Base-by-base conservation (phyloP, 148 eudicot genomes). In the Cornus suecica region DNA sequence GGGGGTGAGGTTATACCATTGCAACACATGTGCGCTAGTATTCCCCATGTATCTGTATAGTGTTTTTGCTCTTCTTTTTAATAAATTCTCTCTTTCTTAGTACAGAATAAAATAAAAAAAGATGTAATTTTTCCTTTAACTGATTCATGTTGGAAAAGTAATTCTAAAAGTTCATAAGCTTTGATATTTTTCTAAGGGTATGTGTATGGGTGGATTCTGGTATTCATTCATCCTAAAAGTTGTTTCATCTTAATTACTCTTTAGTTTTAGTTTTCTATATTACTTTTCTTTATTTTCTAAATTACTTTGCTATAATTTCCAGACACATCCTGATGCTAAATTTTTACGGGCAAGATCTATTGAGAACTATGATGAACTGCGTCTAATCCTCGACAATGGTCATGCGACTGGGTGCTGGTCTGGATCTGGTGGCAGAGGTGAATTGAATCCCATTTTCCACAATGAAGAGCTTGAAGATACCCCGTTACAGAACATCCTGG, bases 271-370 rank as follows among this genome's bases (percentile, higher is more conserved):
- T 22, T 20, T n/a, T 18, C 61, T 56, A 34, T 16, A 29, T 54
- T 52, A 71, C 28, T 32, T 52, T 22, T 5, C 56, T 48, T 2
- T 6, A 32, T 30, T 26, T 30, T 18, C 61, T 56, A 34, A 27
- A 29, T 54, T 52, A 71, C 28, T 32, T 52, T 22, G 13, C 56
- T 48, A 22, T 6, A 32, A 22, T 26, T 30, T 56, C 28, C 15
- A n/a, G 74, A 71, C 10, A 0, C 74, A 71, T 71, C 74, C 74
- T 30, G 74, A 71, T 71, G 74, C 74, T 18, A 71, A 71, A 32
- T 54, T 10, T 71, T 29, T 71, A 56, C 65, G 65, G 65, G 65
- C 64, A 30, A 71, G 74, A 56, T 71, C 74, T 1, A 32, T 71
- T 29, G 65, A 71, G 45, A 66, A 66, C 9, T 71, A 71, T n/a